Evolutionary conservation across 495 filamentous ascomycete species (phyloP).

Genomic region (Penicillium macrosclerotiorum): DNA sequence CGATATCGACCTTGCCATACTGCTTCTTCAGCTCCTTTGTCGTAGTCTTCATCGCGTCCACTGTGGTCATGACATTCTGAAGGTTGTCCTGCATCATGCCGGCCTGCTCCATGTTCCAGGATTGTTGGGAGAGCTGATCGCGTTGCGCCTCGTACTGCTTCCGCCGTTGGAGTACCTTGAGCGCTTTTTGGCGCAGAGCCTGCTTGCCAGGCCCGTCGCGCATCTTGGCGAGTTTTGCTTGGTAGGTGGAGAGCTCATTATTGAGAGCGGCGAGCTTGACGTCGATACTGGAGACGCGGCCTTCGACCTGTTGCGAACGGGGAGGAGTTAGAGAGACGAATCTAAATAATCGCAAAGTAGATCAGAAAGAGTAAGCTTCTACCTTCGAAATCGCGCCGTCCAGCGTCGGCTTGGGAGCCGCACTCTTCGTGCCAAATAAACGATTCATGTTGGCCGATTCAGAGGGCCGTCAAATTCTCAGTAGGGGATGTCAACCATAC

Average conservation of each 20-base stretch:
- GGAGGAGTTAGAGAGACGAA: conserved; percentile 9
- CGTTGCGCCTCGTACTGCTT: conserved; percentile 94
- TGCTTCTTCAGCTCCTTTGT: conserved; percentile 92
- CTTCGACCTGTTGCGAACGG: conserved; percentile 60
- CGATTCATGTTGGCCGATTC: conserved; percentile 72
- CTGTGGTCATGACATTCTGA: conserved; percentile 97
- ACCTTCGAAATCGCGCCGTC: conserved; percentile 83
- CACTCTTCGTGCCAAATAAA: conserved; percentile 86
- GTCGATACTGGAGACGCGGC: conserved; percentile 83
- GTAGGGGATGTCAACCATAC: too few species aligned
- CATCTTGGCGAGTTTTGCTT: conserved; percentile 86
- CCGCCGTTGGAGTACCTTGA: conserved; percentile 93
- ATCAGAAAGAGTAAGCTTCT: too few species aligned
- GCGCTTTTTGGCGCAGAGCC: conserved; percentile 89
- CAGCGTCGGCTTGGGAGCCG: conserved; percentile 88
- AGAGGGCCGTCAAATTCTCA: not conserved
- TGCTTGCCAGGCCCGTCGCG: conserved; percentile 93
- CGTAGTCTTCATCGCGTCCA: conserved; percentile 94
- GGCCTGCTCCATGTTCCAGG: conserved; percentile 99
- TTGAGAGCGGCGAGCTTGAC: conserved; percentile 92
- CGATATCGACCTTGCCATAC: conserved; percentile 95
- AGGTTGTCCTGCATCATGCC: conserved; percentile 99
- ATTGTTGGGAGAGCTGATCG: conserved; percentile 90
- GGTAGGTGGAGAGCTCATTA: conserved; percentile 85
- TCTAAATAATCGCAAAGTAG: too few species aligned